Evolutionary conservation across 2,329 filamentous ascomycete genomes (phyloP).

Genomic region (Claviceps paspali): DNA sequence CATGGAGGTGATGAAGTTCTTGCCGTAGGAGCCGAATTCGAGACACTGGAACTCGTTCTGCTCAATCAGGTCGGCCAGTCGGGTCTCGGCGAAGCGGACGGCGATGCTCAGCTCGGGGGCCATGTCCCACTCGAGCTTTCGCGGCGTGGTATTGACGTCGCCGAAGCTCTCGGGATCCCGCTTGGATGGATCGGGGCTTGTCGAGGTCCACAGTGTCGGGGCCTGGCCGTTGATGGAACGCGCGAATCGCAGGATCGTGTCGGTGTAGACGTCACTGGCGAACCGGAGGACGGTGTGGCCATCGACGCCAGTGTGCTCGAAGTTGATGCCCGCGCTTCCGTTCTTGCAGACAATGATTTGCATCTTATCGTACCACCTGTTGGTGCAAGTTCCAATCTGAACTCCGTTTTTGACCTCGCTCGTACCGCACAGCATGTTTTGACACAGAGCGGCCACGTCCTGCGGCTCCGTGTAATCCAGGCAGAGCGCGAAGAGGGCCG

Average conservation of each 20-base stretch:
- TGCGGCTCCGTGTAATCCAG: conserved; percentile 82
- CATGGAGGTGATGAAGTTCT: conserved; percentile 95
- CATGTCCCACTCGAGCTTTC: conserved; percentile 98
- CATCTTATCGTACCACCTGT: conserved; percentile 97
- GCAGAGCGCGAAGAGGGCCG: conserved; percentile 81
- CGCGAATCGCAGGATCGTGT: conserved; percentile 91
- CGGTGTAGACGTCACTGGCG: conserved; percentile 90
- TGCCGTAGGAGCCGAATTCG: conserved; percentile 79
- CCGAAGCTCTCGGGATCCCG: conserved; percentile 83
- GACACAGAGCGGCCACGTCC: conserved; percentile 72
- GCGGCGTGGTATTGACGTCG: conserved; percentile 82
- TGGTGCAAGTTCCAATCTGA: conserved; percentile 94
- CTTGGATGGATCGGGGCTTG: conserved; percentile 83
- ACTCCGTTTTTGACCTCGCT: conserved; percentile 84
- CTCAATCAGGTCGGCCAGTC: conserved; percentile 83
- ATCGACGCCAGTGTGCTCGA: conserved; percentile 95
- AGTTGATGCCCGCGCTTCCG: conserved; percentile 95
- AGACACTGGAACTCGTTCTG: conserved; percentile 93
- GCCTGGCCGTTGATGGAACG: conserved; percentile 90
- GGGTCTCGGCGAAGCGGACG: conserved; percentile 85
- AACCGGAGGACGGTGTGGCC: conserved; percentile 94
- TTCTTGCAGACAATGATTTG: conserved; percentile 99
- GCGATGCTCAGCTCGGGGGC: conserved; percentile 79
- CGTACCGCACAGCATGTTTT: conserved; percentile 96
- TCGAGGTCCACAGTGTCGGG: conserved; percentile 79